Conservation (phyloP, 2,329 filamentous ascomycete species). For the Davidsoniella australis region DNA sequence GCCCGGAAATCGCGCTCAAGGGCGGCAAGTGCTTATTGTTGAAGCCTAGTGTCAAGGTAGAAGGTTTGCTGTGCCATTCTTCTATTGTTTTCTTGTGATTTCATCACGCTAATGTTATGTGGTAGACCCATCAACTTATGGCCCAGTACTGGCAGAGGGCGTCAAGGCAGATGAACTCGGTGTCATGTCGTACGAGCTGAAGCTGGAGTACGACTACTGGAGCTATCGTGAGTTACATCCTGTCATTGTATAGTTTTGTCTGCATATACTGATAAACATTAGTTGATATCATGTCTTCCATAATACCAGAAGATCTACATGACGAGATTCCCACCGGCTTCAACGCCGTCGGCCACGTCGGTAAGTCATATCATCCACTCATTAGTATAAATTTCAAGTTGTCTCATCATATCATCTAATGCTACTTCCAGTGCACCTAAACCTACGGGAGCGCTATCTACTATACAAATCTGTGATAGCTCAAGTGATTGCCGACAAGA, state of each 20-base stretch:
- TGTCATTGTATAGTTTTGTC: background rate
- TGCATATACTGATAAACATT: conserved; percentile 14
- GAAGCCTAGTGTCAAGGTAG: conserved; percentile 35
- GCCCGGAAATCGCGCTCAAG: conserved; percentile 30
- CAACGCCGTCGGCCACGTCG: conserved; percentile 74
- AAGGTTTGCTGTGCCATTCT: conserved; percentile 22
- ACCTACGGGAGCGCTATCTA: conserved; percentile 66
- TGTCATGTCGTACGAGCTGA: conserved; percentile 58
- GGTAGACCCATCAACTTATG: conserved; percentile 58
- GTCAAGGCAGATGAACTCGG: conserved; percentile 50
- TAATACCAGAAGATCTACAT: conserved; percentile 65
- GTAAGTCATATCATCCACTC: conserved; percentile 26
- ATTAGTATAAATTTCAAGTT: background rate
- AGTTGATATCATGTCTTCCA: conserved; percentile 69
- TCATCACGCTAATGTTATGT: conserved; percentile 13
- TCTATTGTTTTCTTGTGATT: background rate
- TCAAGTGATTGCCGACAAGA: conserved; percentile 78
- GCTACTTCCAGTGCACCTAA: conserved; percentile 54
- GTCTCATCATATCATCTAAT: conserved; percentile 1
- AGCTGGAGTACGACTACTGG: conserved; percentile 75
- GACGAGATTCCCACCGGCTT: conserved; percentile 75
- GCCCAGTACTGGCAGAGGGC: conserved; percentile 48
- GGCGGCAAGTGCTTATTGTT: conserved; percentile 47
- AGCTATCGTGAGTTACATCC: conserved; percentile 45
- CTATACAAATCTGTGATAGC: conserved; percentile 80